These are phyloP conservation scores for Suhomyces canberraensis DNA, from an alignment of 805 yeast species.

Conservation along the genomic window DNA sequence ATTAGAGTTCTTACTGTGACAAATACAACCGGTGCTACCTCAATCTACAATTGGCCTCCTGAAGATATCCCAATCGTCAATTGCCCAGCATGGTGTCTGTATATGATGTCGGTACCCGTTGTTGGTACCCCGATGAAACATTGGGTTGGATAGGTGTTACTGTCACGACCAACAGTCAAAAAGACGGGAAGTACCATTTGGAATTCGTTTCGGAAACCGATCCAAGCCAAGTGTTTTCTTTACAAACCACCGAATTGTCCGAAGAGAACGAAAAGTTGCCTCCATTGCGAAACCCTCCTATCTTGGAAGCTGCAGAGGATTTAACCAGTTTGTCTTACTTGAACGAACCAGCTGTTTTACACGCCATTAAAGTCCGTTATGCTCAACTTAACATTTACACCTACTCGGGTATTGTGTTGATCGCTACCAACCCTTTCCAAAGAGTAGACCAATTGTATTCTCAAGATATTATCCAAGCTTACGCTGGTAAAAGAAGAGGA, in stretches of 20 bases:
- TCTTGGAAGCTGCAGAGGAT: conserved; percentile 91
- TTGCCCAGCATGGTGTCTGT: conserved; percentile 14
- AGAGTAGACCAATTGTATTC: conserved; percentile 87
- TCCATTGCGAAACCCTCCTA: conserved; percentile 85
- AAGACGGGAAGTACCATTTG: conserved; percentile 41
- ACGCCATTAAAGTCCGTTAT: conserved; percentile 87
- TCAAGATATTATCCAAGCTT: conserved; percentile 89
- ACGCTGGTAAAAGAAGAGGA: conserved; percentile 89
- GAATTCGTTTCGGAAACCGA: conserved; percentile 55
- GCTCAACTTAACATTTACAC: conserved; percentile 90
- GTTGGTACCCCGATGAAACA: conserved; percentile 76
- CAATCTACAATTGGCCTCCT: too few species aligned
- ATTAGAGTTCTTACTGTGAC: too few species aligned
- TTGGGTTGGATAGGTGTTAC: conserved; percentile 76
- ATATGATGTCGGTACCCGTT: conserved; percentile 51
- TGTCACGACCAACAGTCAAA: conserved; percentile 43
- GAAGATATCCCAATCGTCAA: too few species aligned
- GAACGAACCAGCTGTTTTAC: conserved; percentile 94
- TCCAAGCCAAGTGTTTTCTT: conserved; percentile 35
- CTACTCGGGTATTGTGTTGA: conserved; percentile 92
- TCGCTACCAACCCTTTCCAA: conserved; percentile 95
- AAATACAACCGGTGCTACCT: too few species aligned
- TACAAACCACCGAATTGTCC: conserved; percentile 47
- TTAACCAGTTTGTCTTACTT: conserved; percentile 86
- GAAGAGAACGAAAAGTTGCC: conserved; percentile 64